phyloP scores from a whole-genome alignment of 345 rosid species.

The Lenwebbia sp. region DNA sequence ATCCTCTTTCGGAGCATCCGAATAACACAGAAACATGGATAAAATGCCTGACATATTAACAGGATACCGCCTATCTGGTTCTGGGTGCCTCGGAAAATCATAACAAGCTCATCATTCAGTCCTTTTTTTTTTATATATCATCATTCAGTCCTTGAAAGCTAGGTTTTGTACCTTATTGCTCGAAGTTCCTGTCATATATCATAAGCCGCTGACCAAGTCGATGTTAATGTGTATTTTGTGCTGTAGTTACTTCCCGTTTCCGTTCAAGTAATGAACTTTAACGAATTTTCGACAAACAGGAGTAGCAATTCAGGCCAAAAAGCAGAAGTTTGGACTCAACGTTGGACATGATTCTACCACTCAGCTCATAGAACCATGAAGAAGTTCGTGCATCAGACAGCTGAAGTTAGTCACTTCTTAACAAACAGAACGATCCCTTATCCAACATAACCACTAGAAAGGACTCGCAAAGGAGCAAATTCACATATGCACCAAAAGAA shows the following conservation, averaged over 20 bases:
- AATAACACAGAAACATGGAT: neutral
- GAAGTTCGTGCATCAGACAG: neutral
- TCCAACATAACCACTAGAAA: neutral
- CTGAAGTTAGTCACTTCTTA: neutral
- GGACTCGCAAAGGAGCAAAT: neutral
- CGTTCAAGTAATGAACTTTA: neutral
- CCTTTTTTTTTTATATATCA: neutral
- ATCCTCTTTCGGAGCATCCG: neutral
- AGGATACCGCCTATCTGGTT: neutral
- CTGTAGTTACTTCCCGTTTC: neutral
- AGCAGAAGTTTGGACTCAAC: neutral
- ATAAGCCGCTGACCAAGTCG: neutral
- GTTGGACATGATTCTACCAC: neutral
- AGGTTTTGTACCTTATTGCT: neutral
- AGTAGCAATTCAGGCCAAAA: neutral
- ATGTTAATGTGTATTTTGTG: neutral
- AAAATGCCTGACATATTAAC: neutral
- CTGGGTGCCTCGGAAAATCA: neutral
- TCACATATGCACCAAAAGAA: neutral
- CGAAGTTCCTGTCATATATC: neutral
- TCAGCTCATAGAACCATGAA: neutral
- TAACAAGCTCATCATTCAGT: neutral
- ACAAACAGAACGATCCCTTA: neutral
- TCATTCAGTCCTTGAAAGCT: neutral
- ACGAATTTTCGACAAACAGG: neutral